Base-by-base conservation (phyloP, 768 basidiomycete species). In the Clavulina sp. region DNA sequence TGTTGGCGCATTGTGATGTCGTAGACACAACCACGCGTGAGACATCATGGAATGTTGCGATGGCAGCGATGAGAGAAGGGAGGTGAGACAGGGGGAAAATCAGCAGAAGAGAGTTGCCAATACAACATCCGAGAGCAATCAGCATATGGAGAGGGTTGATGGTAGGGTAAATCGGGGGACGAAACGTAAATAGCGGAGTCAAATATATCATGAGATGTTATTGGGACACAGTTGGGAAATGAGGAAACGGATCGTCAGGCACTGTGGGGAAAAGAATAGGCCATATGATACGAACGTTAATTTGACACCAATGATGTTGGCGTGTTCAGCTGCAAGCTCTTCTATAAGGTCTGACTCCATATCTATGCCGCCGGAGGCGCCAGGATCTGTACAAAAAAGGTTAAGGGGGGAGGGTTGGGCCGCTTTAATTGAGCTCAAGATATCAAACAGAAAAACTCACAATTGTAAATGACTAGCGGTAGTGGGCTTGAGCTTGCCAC, bases 381-480 rank as follows among this genome's bases (percentile, higher is more conserved):
- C 84, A 58, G 89, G 91, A 68, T 79, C 87, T 88, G 58, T n/a
- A n/a, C n/a, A n/a, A n/a, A n/a, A n/a, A n/a, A n/a, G n/a, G n/a
- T n/a, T n/a, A n/a, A n/a, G n/a, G n/a, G n/a, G n/a, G n/a, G n/a
- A n/a, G n/a, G n/a, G n/a, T n/a, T n/a, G n/a, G n/a, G n/a, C n/a
- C n/a, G n/a, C n/a, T n/a, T n/a, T n/a, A n/a, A n/a, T n/a, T n/a
- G n/a, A n/a, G n/a, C n/a, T n/a, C n/a, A n/a, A n/a, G n/a, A n/a
- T n/a, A n/a, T n/a, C n/a, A n/a, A n/a, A n/a, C n/a, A n/a, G n/a
- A 38, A 38, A 29, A 4, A 68, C 80, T 63, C 57, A 83, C 84
- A 91, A 60, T 88, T 89, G 69, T 91, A 92, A 46, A 89, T 76
- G 58, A 91, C 74, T 46, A 92, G 78, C 2, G 91, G 88, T 47